Percentiles rank a stretch among this genome's conserved stretches.
Evolutionary conservation across 2,329 filamentous ascomycete species (phyloP).

Genomic region (Thielaviopsis cerberus): DNA sequence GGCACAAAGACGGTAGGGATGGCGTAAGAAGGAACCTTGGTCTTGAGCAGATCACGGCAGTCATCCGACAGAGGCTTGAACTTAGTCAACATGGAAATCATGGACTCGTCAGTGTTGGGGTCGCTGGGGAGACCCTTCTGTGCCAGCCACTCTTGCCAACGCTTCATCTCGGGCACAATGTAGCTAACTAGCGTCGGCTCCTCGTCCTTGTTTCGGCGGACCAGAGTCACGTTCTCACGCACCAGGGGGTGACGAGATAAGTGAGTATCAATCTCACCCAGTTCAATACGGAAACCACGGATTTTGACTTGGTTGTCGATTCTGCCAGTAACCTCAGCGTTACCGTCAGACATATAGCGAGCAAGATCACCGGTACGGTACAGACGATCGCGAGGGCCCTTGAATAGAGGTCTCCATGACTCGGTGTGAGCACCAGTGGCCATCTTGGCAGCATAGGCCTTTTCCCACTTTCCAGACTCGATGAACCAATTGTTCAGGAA

Average conservation of each 20-base stretch:
- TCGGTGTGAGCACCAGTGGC: constrained; percentile 23
- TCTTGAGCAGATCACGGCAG: constrained; percentile 20
- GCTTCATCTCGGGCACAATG: constrained; percentile 61
- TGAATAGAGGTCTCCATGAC: constrained; percentile 61
- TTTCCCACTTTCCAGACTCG: constrained; percentile 41
- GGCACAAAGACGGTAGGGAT: constrained; percentile 21
- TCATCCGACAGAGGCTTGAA: constrained; percentile 21
- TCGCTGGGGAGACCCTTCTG: constrained; percentile 11
- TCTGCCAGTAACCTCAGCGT: constrained; percentile 61
- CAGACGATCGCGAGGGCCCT: constrained; percentile 66
- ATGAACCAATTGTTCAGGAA: constrained; percentile 80
- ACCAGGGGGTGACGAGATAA: constrained; percentile 57
- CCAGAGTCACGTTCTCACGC: constrained; percentile 68
- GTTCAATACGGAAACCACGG: constrained; percentile 84
- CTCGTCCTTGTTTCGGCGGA: constrained; percentile 67
- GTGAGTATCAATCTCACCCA: constrained; percentile 80
- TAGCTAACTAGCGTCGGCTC: constrained; percentile 79
- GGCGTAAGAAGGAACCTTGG: constrained; percentile 19
- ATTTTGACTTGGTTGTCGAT: constrained; percentile 89
- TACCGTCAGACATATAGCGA: constrained; percentile 48
- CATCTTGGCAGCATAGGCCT: constrained; percentile 19
- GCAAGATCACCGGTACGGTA: constrained; percentile 83
- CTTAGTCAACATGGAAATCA: constrained; percentile 22
- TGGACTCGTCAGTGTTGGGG: constrained; percentile 11
- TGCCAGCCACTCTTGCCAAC: constrained; percentile 51